Evolutionary conservation across 106 monocot species (phyloP).

Genomic region (Cymbidium sinense): DNA sequence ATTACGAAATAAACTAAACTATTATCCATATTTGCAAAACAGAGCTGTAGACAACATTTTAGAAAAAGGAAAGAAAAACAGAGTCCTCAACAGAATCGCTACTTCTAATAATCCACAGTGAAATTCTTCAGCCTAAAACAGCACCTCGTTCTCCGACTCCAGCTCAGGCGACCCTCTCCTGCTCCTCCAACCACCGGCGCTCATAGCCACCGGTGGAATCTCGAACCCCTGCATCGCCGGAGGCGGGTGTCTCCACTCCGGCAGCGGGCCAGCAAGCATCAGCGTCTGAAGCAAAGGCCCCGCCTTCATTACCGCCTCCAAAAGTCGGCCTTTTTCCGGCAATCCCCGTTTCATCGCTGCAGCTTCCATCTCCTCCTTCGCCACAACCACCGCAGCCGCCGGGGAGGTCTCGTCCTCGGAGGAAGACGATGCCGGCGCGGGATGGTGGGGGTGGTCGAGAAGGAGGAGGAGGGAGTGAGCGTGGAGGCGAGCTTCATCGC

Average conservation of each 20-base stretch:
- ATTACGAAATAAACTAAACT: no score
- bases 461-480: conserved; percentile 9
- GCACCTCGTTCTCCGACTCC: not conserved
- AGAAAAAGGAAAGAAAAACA: no score
- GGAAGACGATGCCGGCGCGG: not conserved
- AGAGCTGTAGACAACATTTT: no score
- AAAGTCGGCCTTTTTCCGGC: conserved; percentile 20
- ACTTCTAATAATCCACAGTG: not conserved
- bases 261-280: conserved; percentile 14
- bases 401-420: conserved; percentile 8
- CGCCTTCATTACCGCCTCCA: conserved; percentile 21
- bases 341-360: conserved; percentile 1
- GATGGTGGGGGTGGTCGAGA: not conserved
- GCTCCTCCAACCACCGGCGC: not conserved
- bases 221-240: conserved; percentile 31
- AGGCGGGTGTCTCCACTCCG: conserved; percentile 13
- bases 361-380: not conserved
- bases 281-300: conserved; percentile 19
- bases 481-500: conserved; percentile 34
- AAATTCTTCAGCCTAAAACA: not conserved
- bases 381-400: not conserved
- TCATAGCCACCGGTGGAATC: conserved; percentile 30
- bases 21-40: no score
- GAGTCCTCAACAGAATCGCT: no score
- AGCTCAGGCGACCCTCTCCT: not conserved